Percentiles rank a stretch among this genome's conserved stretches.
These are phyloP conservation scores for Fusarium continuum DNA, from an alignment of 2,329 filamentous ascomycete species.

Conservation along the genomic window DNA sequence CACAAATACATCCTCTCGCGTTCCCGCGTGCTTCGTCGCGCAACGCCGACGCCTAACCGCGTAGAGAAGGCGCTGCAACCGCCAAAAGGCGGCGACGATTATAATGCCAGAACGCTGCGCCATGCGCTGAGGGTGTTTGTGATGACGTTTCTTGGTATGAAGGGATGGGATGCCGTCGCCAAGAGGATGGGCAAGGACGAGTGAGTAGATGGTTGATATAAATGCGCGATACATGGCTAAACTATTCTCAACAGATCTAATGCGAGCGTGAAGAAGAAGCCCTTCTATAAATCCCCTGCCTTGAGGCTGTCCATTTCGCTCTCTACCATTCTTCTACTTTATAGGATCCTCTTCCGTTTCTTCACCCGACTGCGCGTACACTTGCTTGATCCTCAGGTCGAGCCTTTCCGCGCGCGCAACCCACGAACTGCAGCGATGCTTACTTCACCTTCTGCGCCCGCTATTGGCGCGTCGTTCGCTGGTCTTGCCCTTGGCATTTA, in stretches of 20 bases:
- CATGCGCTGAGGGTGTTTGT: constrained; percentile 77
- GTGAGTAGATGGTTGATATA: constrained; percentile 48
- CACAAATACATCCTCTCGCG: constrained; percentile 85
- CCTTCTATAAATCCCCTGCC: constrained; percentile 71
- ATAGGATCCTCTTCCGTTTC: constrained; percentile 90
- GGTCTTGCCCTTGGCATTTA: constrained; percentile 84
- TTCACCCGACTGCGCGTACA: constrained; percentile 81
- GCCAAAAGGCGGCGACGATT: constrained; percentile 63
- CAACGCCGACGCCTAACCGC: constrained; percentile 63
- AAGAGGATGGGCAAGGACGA: constrained; percentile 58
- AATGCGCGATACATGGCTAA: constrained; percentile 1
- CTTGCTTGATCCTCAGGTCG: constrained; percentile 80
- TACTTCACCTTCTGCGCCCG: constrained; percentile 85
- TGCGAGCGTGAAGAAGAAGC: constrained; percentile 56
- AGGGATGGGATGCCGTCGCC: constrained; percentile 65
- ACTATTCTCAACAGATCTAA: constrained; percentile 31
- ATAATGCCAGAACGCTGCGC: constrained; percentile 74
- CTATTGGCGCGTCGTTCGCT: constrained; percentile 88
- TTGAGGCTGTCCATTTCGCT: constrained; percentile 83
- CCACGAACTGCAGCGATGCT: constrained; percentile 77
- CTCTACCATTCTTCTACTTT: constrained; percentile 85
- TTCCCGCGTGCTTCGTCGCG: constrained; percentile 65
- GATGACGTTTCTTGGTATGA: constrained; percentile 69
- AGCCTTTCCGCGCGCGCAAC: constrained; percentile 84
- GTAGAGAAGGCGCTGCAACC: constrained; percentile 56